Percentiles rank a stretch among this genome's conserved stretches.
phyloP scores from a whole-genome alignment of 2,329 filamentous ascomycete species.

The Neodidymelliopsis sp. region DNA sequence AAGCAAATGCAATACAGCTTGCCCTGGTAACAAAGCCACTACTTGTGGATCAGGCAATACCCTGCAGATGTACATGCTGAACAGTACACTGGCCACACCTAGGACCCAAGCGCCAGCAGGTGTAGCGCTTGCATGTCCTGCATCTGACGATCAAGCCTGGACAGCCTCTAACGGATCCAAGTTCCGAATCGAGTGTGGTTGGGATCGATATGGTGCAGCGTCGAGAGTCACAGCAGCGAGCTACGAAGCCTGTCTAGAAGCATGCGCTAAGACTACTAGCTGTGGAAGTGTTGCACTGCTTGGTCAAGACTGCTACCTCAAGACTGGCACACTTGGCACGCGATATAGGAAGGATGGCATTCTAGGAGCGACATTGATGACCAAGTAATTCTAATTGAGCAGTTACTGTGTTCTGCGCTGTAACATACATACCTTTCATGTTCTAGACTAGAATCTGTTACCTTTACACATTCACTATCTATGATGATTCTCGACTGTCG shows the following conservation, averaged over 20 bases:
- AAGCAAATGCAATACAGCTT: conserved; percentile 6
- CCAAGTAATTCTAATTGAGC: too few species aligned
- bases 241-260: conserved; percentile 7
- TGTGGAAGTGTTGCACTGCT: conserved; percentile 9
- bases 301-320: conserved; percentile 8
- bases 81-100: conserved; percentile 7
- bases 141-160: conserved; percentile 2
- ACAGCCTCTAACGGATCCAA: conserved; percentile 3
- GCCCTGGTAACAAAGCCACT: conserved; percentile 1
- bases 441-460: too few species aligned
- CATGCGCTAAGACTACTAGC: conserved; percentile 6
- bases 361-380: conserved; percentile 2
- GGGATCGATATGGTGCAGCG: conserved; percentile 7
- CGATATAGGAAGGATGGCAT: conserved; percentile 5
- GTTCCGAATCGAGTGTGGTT: conserved; percentile 10
- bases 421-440: too few species aligned
- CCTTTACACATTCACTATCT: too few species aligned
- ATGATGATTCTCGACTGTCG: too few species aligned
- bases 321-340: conserved; percentile 10
- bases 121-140: background rate
- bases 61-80: conserved; percentile 13
- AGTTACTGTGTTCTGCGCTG: too few species aligned
- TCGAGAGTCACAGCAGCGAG: conserved; percentile 1
- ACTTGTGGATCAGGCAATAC: conserved; percentile 4
- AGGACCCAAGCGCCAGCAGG: background rate